These are phyloP conservation scores for Tylopilus intermedius DNA, from an alignment of 768 basidiomycete genomes.

Conservation along the genomic window DNA sequence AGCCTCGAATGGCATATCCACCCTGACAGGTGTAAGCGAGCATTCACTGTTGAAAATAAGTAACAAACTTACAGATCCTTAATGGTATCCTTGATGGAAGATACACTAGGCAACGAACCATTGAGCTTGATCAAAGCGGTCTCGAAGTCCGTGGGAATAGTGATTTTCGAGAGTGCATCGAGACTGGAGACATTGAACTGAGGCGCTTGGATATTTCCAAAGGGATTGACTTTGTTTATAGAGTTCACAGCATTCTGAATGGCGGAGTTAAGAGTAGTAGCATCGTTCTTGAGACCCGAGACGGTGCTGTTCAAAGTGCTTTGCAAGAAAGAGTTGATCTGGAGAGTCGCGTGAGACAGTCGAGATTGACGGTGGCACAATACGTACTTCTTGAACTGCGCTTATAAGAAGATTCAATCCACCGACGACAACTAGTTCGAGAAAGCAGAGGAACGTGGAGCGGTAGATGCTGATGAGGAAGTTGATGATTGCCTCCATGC, in stretches of 20 bases:
- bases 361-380: background rate
- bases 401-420: slow-evolving; percentile 73
- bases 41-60: background rate
- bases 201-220: slow-evolving; percentile 63
- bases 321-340: slow-evolving; percentile 73
- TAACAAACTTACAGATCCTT: slow-evolving; percentile 55
- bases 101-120: slow-evolving; percentile 70
- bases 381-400: slow-evolving; percentile 76
- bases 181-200: slow-evolving; percentile 74
- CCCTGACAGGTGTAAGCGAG: slow-evolving; percentile 35
- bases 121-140: slow-evolving; percentile 74
- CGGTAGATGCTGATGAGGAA: slow-evolving; percentile 92
- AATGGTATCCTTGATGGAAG: slow-evolving; percentile 64
- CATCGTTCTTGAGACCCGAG: slow-evolving; percentile 69
- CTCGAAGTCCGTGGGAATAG: slow-evolving; percentile 73
- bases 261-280: slow-evolving; percentile 60
- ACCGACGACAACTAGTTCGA: slow-evolving; percentile 84
- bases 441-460: slow-evolving; percentile 88
- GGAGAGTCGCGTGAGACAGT: slow-evolving; percentile 10
- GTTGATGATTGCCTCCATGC: slow-evolving; percentile 84
- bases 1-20: slow-evolving; percentile 83
- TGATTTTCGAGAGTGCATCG: slow-evolving; percentile 67
- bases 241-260: slow-evolving; percentile 59
- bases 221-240: slow-evolving; percentile 75
- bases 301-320: slow-evolving; percentile 54